Base-by-base conservation (phyloP, 805 yeast genomes). In the Metschnikowia sp. region DNA sequence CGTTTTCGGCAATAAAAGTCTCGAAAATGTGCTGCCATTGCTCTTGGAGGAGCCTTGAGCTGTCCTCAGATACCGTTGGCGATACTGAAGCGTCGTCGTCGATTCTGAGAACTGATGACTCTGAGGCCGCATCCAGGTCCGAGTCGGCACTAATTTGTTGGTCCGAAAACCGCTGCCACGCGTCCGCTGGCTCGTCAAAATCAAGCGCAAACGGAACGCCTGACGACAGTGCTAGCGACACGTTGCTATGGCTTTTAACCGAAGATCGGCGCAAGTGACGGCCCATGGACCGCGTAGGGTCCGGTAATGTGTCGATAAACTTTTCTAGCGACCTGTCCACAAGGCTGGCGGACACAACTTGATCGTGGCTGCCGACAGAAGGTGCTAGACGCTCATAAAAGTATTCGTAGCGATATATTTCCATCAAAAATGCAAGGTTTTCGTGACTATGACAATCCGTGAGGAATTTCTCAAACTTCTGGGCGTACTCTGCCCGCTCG, bases 341-440 rank as follows among this genome's bases (percentile, higher is more conserved):
- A 10, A 50, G 50, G 29, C 51, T 45, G 26, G 46, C 32, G 28
- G 49, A 37, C n/a, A 45, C 5, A 18, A 18, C 11, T 13, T 42
- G 31, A 18, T 28, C 29, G 31, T 30, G 34, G n/a, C 33, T 32
- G 6, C 36, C 41, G 12, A 7, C 26, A 22, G 26, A 22, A 22
- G 63, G 58, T 19, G 41, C 49, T 13, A 57, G 45, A 35, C 55
- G 51, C 41, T 71, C 74, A 65, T 72, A 73, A 44, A 64, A 64
- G 57, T 69, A 65, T 51, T 77, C 79, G 57, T 77, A 77, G 42
- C 69, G 70, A 57, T 59, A 75, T 13, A 76, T 74, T 47, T 72
- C 75, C 4, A 76, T 64, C 30, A 77, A 58, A 49, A 77, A 77
- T 38, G 65, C 58, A 36, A 77, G 62, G 57, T 74, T 76, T 56